Evolutionary conservation across 2,329 filamentous ascomycete species (phyloP), one percentile per base, ranked within the genome.

Genomic region (Fusarium vanettenii): DNA sequence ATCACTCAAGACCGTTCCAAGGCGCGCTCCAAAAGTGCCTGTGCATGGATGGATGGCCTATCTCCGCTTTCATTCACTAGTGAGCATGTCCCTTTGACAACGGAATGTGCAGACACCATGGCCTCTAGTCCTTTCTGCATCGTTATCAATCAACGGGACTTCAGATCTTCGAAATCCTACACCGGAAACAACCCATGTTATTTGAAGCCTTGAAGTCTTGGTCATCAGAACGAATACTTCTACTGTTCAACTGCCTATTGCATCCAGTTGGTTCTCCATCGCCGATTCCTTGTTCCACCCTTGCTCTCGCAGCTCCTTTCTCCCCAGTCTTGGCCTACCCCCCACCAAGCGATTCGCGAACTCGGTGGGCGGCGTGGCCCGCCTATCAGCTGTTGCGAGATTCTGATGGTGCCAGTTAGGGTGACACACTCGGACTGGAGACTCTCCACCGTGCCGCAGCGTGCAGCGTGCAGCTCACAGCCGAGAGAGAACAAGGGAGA

Each of bases 271-370:
- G 16, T 39, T 18, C 31, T 37, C n/a, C 20, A 57, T 37, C 52
- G n/a, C 27, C 13, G 31, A 35, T 35, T 22, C 20, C 31, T 31
- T 57, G 29, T 57, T 35, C 31, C n/a, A 37, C 31, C 22, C 56
- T 39, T 41, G 29, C 52, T 7, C 55, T 29, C 48, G 18, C 22
- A 29, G 14, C 45, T 64, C 33, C 45, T 48, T 41, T 57, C 2
- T n/a, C 29, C 60, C 29, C 22, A 39, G 56, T 67, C 66, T 69
- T 66, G 39, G 64, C 70, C 64, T 43, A 60, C 63, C 56, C 73
- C 69, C 74, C 61, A 63, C 60, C 63, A 67, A 60, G 62, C 76
- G 75, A 78, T 78, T 77, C 67, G 76, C 76, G 76, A 78, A 67
- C 45, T 69, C 62, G 60, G 73, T 73, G 65, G 70, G 68, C 64